Base-by-base conservation (phyloP, 345 rosid genomes). In the Atalantia buxifolia region DNA sequence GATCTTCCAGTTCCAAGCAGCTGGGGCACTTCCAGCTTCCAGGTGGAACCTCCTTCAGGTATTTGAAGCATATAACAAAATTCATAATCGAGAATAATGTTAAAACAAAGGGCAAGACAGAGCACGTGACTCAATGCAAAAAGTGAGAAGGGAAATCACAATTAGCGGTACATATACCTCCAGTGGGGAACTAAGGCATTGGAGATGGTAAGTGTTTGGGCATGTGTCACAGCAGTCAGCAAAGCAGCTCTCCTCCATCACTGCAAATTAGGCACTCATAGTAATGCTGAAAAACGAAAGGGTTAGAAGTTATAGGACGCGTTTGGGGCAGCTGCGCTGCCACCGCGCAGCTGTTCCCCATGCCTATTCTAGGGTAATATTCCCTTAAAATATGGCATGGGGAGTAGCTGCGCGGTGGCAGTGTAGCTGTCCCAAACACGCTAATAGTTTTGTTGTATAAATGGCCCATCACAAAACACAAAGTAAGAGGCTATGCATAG, bases 221-320 rank as follows among this genome's bases (percentile, higher is more conserved):
- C 72, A 69, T 69, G 57, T 24, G n/a, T 69, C 35, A 22, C 72
- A 69, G 25, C n/a, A n/a, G n/a, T n/a, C n/a, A n/a, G n/a, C 72
- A 69, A 24, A 69, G 57, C 35, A 69, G 45, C 13, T 69, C 33
- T 69, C 72, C 72, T 6, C 72, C 57, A 7, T 42, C 45, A 14
- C 25, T 22, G 25, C 72, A 45, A 69, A 42, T 40, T 42, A 69
- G 21, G 22, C 72, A 69, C 72, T 69, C 35, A 22, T 69, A 69
- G 22, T 69, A 69, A 42, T 69, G 72, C 57, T 69, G 57, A 42
- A 69, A 40, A 69, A 24, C 9, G 6, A 42, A 4, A 36, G 25
- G 28, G 9, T 9, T 16, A 31, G 18, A 64, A 31, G 33, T 64
- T 64, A 24, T 3, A n/a, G n/a, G n/a, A n/a, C n/a, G n/a, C n/a